These are phyloP conservation scores for Puccinellia tenuiflora DNA, from an alignment of 176 grass and related monocot species.

Conservation along the genomic window DNA sequence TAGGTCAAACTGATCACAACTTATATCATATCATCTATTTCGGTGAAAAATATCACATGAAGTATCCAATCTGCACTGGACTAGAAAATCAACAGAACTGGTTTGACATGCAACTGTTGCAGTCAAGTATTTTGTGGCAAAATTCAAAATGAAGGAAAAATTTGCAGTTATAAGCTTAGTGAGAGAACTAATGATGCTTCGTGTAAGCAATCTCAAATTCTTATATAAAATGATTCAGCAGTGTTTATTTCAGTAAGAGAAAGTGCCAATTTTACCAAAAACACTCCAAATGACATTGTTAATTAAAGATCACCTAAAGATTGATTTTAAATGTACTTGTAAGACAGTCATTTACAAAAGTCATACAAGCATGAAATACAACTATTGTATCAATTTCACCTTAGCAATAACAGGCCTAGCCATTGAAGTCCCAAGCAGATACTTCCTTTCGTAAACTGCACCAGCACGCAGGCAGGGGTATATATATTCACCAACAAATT, in stretches of 20 bases:
- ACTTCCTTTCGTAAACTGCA: slow-evolving; percentile 98
- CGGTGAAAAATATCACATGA: neutral
- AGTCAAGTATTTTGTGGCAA: neutral
- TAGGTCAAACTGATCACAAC: neutral
- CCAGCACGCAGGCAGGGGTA: slow-evolving; percentile 87
- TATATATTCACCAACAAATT: slow-evolving; percentile 93
- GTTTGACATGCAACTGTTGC: neutral
- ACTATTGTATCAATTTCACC: slow-evolving; percentile 32
- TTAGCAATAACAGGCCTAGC: slow-evolving; percentile 97
- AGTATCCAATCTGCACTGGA: neutral
- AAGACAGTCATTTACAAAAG: neutral
- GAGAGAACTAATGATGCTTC: slow-evolving; percentile 1
- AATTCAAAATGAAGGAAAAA: neutral
- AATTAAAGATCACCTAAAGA: neutral
- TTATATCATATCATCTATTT: neutral
- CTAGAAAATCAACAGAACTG: neutral
- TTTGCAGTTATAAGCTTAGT: neutral
- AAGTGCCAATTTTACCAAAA: neutral
- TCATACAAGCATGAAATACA: neutral
- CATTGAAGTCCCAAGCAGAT: slow-evolving; percentile 97
- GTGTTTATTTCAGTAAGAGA: neutral
- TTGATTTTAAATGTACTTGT: neutral
- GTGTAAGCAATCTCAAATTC: neutral
- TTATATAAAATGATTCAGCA: neutral
- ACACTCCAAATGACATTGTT: neutral